Conservation (phyloP, 73 alveolate genomes). For the Tetrahymena borealis region DNA sequence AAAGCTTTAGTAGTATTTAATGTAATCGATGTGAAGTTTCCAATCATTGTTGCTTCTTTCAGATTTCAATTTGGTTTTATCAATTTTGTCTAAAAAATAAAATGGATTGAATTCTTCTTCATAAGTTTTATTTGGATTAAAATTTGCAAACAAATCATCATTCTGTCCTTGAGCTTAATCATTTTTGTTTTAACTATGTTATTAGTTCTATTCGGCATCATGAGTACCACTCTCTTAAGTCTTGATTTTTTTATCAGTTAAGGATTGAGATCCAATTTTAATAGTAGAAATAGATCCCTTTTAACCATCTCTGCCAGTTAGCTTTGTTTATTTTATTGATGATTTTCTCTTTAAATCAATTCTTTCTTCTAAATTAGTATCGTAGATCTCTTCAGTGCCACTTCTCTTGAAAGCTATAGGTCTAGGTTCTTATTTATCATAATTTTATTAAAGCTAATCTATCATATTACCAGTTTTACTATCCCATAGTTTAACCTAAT, state of each 20-base stretch:
- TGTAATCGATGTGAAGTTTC: constrained; percentile 22
- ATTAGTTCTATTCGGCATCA: background rate
- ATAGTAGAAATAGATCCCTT: background rate
- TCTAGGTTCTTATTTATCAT: constrained; percentile 35
- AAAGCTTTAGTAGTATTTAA: constrained; percentile 19
- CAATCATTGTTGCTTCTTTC: constrained; percentile 29
- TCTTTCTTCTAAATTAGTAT: constrained; percentile 29
- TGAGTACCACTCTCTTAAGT: background rate
- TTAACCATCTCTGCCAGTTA: background rate
- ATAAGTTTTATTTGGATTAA: background rate
- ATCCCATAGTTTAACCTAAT: constrained; percentile 29
- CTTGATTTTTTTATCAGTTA: background rate
- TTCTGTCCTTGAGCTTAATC: background rate
- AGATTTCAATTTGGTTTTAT: background rate
- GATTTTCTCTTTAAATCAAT: constrained; percentile 10
- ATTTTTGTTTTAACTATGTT: background rate
- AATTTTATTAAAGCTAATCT: constrained; percentile 31
- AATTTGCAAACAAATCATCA: background rate
- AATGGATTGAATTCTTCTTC: constrained; percentile 42
- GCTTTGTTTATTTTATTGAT: background rate
- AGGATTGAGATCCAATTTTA: background rate
- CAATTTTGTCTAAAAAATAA: constrained; percentile 16
- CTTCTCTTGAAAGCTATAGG: constrained; percentile 40
- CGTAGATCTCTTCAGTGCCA: constrained; percentile 40
- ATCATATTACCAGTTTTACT: constrained; percentile 34